Evolutionary conservation across 495 filamentous ascomycete species (phyloP).

Genomic region (Penicillium atrosanguineum): DNA sequence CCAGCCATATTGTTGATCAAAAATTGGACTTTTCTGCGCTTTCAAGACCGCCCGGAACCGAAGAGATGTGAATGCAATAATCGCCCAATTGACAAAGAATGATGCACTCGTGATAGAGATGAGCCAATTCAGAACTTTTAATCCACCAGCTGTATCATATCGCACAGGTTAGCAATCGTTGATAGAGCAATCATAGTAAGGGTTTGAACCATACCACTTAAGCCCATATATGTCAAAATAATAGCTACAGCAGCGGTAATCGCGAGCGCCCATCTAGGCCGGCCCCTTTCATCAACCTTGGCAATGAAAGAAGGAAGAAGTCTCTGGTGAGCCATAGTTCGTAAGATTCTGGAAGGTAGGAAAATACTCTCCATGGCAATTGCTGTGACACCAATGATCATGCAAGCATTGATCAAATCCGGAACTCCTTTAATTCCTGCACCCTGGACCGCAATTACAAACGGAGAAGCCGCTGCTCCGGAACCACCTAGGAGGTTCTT

Average conservation of each 20-base stretch:
- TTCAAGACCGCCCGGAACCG: conserved; percentile 28
- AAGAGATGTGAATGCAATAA: conserved; percentile 26
- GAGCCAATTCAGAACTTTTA: conserved; percentile 22
- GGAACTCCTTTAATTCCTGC: conserved; percentile 26
- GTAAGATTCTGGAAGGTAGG: conserved; percentile 28
- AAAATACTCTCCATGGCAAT: conserved; percentile 31
- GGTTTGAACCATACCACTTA: conserved; percentile 11
- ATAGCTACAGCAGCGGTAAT: conserved; percentile 21
- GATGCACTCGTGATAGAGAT: conserved; percentile 25
- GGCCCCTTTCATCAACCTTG: conserved; percentile 23
- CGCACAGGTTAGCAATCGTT: too few species aligned
- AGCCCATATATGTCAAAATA: conserved; percentile 29
- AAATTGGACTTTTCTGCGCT: conserved; percentile 29
- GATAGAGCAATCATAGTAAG: too few species aligned
- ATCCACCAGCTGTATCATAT: background rate
- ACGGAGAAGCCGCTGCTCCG: conserved; percentile 30
- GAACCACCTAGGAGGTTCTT: conserved; percentile 17
- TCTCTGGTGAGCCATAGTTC: conserved; percentile 26
- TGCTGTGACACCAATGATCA: conserved; percentile 28
- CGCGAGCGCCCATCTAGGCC: conserved; percentile 20
- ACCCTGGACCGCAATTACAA: conserved; percentile 31
- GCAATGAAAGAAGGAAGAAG: conserved; percentile 22
- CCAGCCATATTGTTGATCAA: conserved; percentile 25
- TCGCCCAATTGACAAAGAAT: conserved; percentile 33
- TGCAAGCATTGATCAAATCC: conserved; percentile 28